A percentile compares a stretch with the other conserved stretches of the same genome.
Conservation (phyloP, 129 eudicot genomes). For the Centella asiatica region DNA sequence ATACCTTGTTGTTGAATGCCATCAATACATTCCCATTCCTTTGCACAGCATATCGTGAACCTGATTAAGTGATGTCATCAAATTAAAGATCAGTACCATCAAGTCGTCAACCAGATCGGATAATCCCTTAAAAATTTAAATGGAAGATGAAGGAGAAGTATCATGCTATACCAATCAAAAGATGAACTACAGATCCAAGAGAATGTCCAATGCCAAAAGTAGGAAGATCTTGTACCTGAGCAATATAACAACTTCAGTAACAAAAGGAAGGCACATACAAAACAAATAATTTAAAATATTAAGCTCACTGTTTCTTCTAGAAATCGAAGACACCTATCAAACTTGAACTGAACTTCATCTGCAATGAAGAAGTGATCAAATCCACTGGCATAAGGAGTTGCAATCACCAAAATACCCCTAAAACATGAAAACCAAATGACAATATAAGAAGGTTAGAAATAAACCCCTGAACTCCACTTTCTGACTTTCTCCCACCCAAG, state of each 20-base stretch:
- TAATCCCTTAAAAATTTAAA: conserved; percentile 9
- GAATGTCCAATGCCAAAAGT: conserved; percentile 96
- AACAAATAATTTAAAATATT: conserved; percentile 1
- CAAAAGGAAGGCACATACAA: conserved; percentile 5
- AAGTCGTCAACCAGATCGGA: conserved; percentile 5
- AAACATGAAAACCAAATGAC: conserved; percentile 11
- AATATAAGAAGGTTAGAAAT: background rate
- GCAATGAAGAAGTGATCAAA: conserved; percentile 94
- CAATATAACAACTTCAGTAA: conserved; percentile 9
- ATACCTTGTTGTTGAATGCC: conserved; percentile 95
- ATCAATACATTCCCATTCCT: conserved; percentile 76
- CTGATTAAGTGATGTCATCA: conserved; percentile 48
- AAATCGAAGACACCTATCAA: conserved; percentile 71
- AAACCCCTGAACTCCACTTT: background rate
- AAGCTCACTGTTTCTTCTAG: conserved; percentile 68
- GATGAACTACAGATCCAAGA: conserved; percentile 88
- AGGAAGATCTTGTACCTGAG: conserved; percentile 73
- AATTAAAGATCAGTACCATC: background rate
- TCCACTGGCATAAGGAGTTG: conserved; percentile 98
- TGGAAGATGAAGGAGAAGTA: background rate
- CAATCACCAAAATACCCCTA: conserved; percentile 87
- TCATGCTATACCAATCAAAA: conserved; percentile 61
- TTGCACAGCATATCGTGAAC: conserved; percentile 91
- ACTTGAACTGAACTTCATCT: conserved; percentile 94
- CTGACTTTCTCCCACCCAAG: no score